Evolutionary conservation across 2,329 filamentous ascomycete species (phyloP).

Genomic region (Aspergillus flavus): DNA sequence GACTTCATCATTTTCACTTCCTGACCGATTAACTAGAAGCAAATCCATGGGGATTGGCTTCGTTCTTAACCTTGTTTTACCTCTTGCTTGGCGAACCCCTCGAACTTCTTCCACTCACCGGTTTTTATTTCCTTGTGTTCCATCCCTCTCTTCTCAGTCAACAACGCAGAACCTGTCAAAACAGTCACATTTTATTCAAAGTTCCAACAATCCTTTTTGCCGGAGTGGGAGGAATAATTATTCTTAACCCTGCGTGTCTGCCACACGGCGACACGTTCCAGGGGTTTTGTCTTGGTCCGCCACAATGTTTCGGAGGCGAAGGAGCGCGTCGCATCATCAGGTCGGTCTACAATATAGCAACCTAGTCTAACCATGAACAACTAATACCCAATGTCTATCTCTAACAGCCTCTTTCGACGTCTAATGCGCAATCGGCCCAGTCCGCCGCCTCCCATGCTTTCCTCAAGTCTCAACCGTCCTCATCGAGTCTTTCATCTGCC

Average conservation of each 20-base stretch:
- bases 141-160: background rate
- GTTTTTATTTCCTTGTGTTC: background rate
- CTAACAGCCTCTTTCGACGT: constrained; percentile 62
- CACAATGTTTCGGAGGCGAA: constrained; percentile 45
- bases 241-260: constrained; percentile 12
- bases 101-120: background rate
- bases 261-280: constrained; percentile 13
- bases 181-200: background rate
- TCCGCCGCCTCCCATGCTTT: constrained; percentile 83
- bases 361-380: background rate
- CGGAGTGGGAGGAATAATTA: background rate
- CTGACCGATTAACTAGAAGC: background rate
- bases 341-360: constrained; percentile 22
- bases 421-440: constrained; percentile 72
- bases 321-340: constrained; percentile 46
- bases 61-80: constrained; percentile 2
- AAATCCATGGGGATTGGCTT: background rate
- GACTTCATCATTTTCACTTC: constrained; percentile 1
- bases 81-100: background rate
- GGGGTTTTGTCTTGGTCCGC: constrained; percentile 2
- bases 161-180: background rate
- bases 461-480: constrained; percentile 65
- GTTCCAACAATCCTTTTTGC: background rate
- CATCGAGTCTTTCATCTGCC: constrained; percentile 73
- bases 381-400: constrained; percentile 15